Base-by-base conservation (phyloP, 2,329 filamentous ascomycete species). In the Cephalotrichum gorgonifer region DNA sequence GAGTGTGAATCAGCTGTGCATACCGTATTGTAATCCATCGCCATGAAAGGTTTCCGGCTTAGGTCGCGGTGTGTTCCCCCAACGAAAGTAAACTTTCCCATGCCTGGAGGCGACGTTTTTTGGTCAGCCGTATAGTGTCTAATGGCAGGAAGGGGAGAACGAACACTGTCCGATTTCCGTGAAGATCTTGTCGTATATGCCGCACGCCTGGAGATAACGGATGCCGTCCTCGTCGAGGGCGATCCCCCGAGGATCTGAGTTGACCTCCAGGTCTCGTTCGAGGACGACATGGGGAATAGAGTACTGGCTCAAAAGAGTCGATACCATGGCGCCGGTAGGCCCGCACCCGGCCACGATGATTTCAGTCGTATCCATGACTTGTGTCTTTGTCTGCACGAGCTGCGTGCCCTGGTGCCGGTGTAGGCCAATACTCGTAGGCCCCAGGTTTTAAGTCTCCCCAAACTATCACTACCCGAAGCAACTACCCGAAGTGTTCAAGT, bases 141-240 rank as follows among this genome's bases (percentile, higher is more conserved):
- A 5, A 8, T 22, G 39, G 22, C 6, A 33, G 8, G 14, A 35
- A 23, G 26, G 33, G 20, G 30, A 28, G 49, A n/a, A 38, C 51
- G 49, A 27, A 55, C 50, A 54, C 35, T 47, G 35, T 9, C 56
- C 58, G 48, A 58, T 58, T 14, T 53, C 52, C 6, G 39, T 56
- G 45, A 52, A 61, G 22, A 58, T 46, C 9, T 58, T 46, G 4
- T 56, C 51, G 33, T 59, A 59, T 5, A 61, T 44, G 3, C 58
- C 59, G 4, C 54, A 41, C 1, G 43, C 55, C 22, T 62, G 57
- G 3, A 60, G 43, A 8, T 50, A 42, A 3, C 61, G 56, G 31
- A 64, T 57, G 4, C 58, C 61, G 48, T 63, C 61, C 42, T 60
- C 61, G 17, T 61, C 58, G 14, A 64, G 51, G 1, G 57, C 57